Evolutionary conservation across 75 land plant species (phyloP), one percentile per base, ranked within the genome.

Genomic region (Selaginella moellendorffii): DNA sequence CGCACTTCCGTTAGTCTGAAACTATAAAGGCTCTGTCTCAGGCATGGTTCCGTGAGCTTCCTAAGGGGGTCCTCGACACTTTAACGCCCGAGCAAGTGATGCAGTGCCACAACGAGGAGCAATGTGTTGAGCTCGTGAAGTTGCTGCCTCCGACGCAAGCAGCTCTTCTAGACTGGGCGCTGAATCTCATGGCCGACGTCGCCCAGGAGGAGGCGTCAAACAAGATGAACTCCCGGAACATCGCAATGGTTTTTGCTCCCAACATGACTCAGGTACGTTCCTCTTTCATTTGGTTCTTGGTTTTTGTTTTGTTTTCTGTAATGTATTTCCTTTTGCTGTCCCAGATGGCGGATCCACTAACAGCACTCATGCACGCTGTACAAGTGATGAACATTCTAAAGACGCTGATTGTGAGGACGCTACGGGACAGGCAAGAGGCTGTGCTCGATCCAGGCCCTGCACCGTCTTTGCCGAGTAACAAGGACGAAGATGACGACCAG

Each of bases 11-110:
- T 30, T 1, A 21, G 25, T 14, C 24, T 30, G 24, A 30, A 20
- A 18, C 24, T 22, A 31, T 1, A 8, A 61, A 26, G 27, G 54
- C 30, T 36, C 14, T 36, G 46, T 36, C 14, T 36, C 71, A 87
- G 92, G 92, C 96, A 53, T 90, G 96, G 96, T 90, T 90, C 30
- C 72, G 96, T 59, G 96, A 90, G 78, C 83, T 90, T 10, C 96
- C 96, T 0, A 71, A 60, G 51, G 96, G 96, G 19, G 80, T 90
- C 2, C 59, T 90, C 28, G 96, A 90, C 71, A 66, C 81, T 17
- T 65, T 90, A 2, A 69, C 84, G 0, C 92, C 85, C 24, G 92
- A 89, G 72, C 81, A 81, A 74, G 87, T 89, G 22, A 76, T 89
- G 80, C 81, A 76, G 31, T 89, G 88, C 69, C 77, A 86, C 51